Evolutionary conservation across 371 early-diverging fungal species (phyloP).

Genomic region (Mucor racemosus): DNA sequence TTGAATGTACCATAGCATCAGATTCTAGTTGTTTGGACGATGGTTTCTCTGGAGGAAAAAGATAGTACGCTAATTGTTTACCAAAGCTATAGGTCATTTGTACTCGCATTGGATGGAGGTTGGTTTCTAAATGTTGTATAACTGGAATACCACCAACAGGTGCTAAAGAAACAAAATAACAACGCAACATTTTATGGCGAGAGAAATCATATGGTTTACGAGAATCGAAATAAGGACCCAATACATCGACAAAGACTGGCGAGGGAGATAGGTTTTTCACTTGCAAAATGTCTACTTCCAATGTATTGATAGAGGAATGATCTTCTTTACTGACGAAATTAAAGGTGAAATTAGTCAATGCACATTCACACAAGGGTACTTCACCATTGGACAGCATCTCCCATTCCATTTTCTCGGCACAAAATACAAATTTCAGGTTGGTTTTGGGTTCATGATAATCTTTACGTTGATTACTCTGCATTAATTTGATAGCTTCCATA

Average conservation of each 20-base stretch:
- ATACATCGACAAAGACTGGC: conserved; percentile 53
- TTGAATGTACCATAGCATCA: neutral
- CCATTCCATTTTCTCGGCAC: conserved; percentile 60
- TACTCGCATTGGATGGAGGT: conserved; percentile 76
- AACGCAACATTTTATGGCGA: conserved; percentile 79
- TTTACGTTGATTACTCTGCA: conserved; percentile 42
- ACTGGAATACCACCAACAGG: conserved; percentile 89
- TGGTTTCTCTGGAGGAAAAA: conserved; percentile 70
- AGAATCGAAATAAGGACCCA: conserved; percentile 15
- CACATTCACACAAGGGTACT: conserved; percentile 62
- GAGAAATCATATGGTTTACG: conserved; percentile 57
- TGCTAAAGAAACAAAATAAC: conserved; percentile 74
- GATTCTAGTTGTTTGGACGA: conserved; percentile 9
- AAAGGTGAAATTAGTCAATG: conserved; percentile 52
- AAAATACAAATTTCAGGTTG: conserved; percentile 31
- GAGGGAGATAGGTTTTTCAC: conserved; percentile 65
- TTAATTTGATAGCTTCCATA: conserved; percentile 60
- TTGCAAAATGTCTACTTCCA: conserved; percentile 76
- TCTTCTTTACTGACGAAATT: conserved; percentile 63
- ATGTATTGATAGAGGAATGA: conserved; percentile 60
- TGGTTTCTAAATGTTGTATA: conserved; percentile 84
- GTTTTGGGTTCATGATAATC: conserved; percentile 32
- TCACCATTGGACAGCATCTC: conserved; percentile 55
- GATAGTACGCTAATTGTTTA: conserved; percentile 69
- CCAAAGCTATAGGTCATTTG: conserved; percentile 83